Base-by-base conservation (phyloP, 208 protist species). In the Leishmania lainsoni region DNA sequence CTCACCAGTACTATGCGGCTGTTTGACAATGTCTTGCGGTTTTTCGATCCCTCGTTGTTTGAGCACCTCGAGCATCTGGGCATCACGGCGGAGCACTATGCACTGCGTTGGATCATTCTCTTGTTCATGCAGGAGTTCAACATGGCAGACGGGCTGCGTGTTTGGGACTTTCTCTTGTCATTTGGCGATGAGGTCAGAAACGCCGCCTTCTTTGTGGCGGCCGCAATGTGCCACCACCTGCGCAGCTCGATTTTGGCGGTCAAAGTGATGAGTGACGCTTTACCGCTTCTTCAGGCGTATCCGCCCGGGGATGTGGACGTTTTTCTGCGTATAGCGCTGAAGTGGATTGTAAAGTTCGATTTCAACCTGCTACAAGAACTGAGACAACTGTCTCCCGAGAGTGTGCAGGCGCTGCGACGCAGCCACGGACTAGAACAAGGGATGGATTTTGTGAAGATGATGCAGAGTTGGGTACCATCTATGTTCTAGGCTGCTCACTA, bases 141-240 rank as follows among this genome's bases (percentile, higher is more conserved):
- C 54, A 90, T 94, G 26, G 89, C 89, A 1, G 91, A 95, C 82
- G 81, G 90, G 0, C 86, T 97, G 78, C 83, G 93, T 14, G 77
- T 98, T 9, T 98, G 95, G 94, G 95, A 98, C 69, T 97, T 93
- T 88, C 80, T 98, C 0, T 80, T 98, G 26, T 95, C 94, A 8
- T 94, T 93, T 73, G 86, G 90, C 9, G 88, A 89, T 69, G 76
- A 96, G 63, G 39, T 97, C 0, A 65, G 87, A 69, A 85, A 78
- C 49, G 86, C 75, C 6, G 82, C 89, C 1, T 73, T 96, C 9
- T 94, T 91, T 76, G 85, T 92, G 0, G 90, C 86, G 1, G 91
- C 87, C 14, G 88, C 94, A 20, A 92, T 97, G 88, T 84, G 91
- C 54, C 58, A 86, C 39, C 80, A 87, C 54, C 70, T 91, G 79